Base-by-base conservation (phyloP, 441 rosid genomes). In the Erysimum cheiri region DNA sequence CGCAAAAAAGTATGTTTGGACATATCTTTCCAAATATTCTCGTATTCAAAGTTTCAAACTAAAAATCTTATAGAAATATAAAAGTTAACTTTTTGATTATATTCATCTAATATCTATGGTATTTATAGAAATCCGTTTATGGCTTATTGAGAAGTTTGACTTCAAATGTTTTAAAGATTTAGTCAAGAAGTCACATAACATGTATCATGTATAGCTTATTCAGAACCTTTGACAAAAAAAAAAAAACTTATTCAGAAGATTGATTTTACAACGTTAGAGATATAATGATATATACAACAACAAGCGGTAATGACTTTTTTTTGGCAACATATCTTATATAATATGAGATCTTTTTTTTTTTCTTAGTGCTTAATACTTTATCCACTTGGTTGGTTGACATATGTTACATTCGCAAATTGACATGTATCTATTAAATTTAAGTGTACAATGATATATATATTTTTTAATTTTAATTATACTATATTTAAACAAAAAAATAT, bases 21-120 rank as follows among this genome's bases (percentile, higher is more conserved):
- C 6, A 49, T 10, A 47, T 47, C 53, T 9, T 47, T 47, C 19
- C 52, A 47, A 9, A 47, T 47, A 48, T 48, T 49, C 55, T 44
- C 10, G 4, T 49, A 49, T n/a, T n/a, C n/a, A n/a, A n/a, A n/a
- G n/a, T n/a, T 11, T 11, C 32, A 11, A 5, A 49, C 24, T 31
- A 22, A 24, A 11, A 26, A 7, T 40, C 15, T 40, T 13, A 13
- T 13, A 11, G 32, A 49, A 49, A 49, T n/a, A 49, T 22, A 22
- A 22, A 24, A 24, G 1, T 22, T n/a, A 49, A 48, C n/a, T 7
- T 47, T 48, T 22, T 40, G 8, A 48, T 40, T 6, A 40, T 4
- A 13, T 40, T 13, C 7, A 2, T 40, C 15, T 40, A 40, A 40
- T 40, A 40, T 40, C 4, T 19, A 19, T 9, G 28, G 6, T 19